These are phyloP conservation scores for Agaricus subrufescens DNA, from an alignment of 768 basidiomycete species.

Conservation along the genomic window DNA sequence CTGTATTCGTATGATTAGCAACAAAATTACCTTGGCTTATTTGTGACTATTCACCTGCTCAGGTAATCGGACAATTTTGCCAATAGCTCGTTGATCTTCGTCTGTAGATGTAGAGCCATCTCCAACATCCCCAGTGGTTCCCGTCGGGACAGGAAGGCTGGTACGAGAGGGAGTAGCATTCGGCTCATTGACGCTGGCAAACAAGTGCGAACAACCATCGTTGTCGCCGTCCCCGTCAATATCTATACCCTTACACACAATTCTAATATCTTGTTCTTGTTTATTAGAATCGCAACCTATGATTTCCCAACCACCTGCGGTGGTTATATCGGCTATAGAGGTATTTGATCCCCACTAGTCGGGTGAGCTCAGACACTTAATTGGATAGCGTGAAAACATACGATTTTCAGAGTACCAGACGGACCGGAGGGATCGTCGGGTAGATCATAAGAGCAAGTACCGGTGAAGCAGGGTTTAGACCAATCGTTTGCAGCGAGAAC, in stretches of 20 bases:
- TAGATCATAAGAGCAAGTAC: conserved; percentile 36
- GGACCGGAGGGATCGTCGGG: conserved; percentile 24
- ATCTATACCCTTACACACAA: conserved; percentile 33
- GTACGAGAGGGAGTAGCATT: conserved; percentile 25
- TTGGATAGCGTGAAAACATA: conserved; percentile 14
- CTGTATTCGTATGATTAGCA: neutral
- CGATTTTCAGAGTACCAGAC: conserved; percentile 37
- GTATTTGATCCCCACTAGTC: conserved; percentile 31
- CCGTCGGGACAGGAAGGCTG: neutral
- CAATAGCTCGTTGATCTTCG: conserved; percentile 20
- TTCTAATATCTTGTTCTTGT: conserved; percentile 40
- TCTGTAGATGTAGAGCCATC: neutral
- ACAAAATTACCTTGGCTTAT: too few species aligned
- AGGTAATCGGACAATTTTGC: conserved; percentile 46
- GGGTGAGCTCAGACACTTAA: neutral
- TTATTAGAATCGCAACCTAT: conserved; percentile 37
- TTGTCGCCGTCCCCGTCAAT: neutral
- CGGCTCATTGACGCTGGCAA: neutral
- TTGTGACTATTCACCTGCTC: conserved; percentile 33
- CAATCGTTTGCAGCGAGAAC: conserved; percentile 35
- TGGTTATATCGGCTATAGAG: conserved; percentile 38
- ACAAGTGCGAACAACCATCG: conserved; percentile 9
- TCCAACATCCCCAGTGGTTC: neutral
- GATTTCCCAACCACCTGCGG: conserved; percentile 50
- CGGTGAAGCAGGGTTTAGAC: conserved; percentile 32